A percentile compares a stretch with the other conserved stretches of the same genome.
Evolutionary conservation across 208 protist species (phyloP).

Genomic region (Crithidia sp.): DNA sequence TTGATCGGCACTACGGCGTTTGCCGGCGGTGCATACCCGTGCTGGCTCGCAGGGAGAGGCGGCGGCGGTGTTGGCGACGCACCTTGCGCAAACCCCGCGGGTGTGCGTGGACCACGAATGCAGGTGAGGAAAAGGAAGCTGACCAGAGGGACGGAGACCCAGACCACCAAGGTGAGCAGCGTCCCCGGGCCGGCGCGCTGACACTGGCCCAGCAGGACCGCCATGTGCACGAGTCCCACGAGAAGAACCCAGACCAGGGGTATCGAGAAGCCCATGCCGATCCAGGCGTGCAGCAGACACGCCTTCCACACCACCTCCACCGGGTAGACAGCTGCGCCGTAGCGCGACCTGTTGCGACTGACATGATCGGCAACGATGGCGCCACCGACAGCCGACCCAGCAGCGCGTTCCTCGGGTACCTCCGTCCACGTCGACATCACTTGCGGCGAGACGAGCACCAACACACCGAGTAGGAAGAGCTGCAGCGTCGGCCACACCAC

Average conservation of each 20-base stretch:
- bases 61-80: background rate
- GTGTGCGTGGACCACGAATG: conserved; percentile 1
- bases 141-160: conserved; percentile 58
- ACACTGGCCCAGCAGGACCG: conserved; percentile 56
- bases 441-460: conserved; percentile 74
- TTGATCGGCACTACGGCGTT: too few relatives aligned
- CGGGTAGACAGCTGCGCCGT: conserved; percentile 49
- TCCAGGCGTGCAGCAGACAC: conserved; percentile 70
- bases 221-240: conserved; percentile 71
- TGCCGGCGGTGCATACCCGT: background rate
- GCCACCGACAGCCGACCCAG: background rate
- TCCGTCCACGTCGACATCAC: conserved; percentile 55
- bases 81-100: background rate
- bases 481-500: conserved; percentile 43
- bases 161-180: conserved; percentile 59
- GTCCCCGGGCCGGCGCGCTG: conserved; percentile 36
- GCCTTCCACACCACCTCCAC: conserved; percentile 68
- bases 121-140: conserved; percentile 31
- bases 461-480: conserved; percentile 68
- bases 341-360: conserved; percentile 4
- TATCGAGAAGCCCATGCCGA: conserved; percentile 58
- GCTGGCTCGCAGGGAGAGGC: background rate
- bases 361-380: conserved; percentile 19
- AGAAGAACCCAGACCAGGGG: conserved; percentile 45
- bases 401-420: background rate